Evolutionary conservation across 306 rosid species (phyloP), one percentile per base, ranked within the genome.

Genomic region (Prunus davidiana): DNA sequence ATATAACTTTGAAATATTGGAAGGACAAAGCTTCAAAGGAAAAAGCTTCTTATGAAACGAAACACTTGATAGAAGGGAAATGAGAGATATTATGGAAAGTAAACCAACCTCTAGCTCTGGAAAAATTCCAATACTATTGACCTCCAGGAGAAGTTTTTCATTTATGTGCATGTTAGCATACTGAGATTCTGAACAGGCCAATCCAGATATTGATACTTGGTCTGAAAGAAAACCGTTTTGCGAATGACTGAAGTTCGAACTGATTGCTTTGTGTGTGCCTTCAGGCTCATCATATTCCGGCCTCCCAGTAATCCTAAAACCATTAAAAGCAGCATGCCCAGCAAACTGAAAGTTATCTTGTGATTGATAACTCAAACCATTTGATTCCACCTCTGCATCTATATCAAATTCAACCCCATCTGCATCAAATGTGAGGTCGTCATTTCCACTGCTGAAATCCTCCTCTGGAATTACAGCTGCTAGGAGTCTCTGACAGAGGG

Each of bases 391-490:
- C 72, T 87, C 88, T 71, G 85, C 93, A 82, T 90, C 97, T 57
- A 84, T 84, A 76, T 88, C 93, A 69, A 82, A 80, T 64, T 87
- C 96, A 64, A 86, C 57, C 70, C 86, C 91, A 74, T 80, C 89
- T 45, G 83, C 85, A 74, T 85, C 93, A 78, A 78, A 84, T 79
- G 79, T 74, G 65, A 83, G 75, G 77, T 88, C 91, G 70, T 88
- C 97, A 86, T 57, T 88, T 79, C 84, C 92, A 79, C 78, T 74
- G 76, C 74, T 76, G 79, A 85, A 87, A 82, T 88, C 92, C 88
- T 90, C 97, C 85, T 92, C 97, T 49, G 96, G 82, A 83, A 95
- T 92, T 61, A 95, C 81, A 61, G 99, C 93, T 16, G 97, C 97
- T 73, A 95, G 79, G 82, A 95, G 89, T 78, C 91, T 91, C 86